Conservation (phyloP, 108 stramenopile species). For the Conticribra guillardii region DNA sequence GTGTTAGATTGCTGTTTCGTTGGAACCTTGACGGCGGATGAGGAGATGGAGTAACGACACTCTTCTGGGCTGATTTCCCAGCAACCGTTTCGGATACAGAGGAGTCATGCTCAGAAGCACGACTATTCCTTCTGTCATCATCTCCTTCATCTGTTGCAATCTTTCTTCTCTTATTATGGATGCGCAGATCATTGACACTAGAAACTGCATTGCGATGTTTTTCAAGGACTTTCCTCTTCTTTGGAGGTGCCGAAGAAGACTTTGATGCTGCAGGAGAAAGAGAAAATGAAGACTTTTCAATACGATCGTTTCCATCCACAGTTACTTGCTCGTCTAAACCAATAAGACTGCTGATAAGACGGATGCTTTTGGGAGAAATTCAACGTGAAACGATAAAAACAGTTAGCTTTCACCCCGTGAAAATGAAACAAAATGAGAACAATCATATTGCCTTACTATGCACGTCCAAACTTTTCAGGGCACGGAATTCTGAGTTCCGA, state of each 20-base stretch:
- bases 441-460: conserved; percentile 26
- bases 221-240: conserved; percentile 17
- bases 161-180: conserved; percentile 36
- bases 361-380: no score
- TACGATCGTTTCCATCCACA: conserved; percentile 45
- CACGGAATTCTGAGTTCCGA: conserved; percentile 43
- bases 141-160: conserved; percentile 15
- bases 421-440: background rate
- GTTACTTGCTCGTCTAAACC: conserved; percentile 63
- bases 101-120: background rate
- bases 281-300: conserved; percentile 40
- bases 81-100: background rate
- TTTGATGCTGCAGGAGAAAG: conserved; percentile 39
- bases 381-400: background rate
- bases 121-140: conserved; percentile 1
- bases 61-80: conserved; percentile 7
- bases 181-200: conserved; percentile 36
- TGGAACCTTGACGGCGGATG: conserved; percentile 22
- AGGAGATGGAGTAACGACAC: conserved; percentile 45
- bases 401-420: no score
- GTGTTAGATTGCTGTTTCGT: background rate
- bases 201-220: conserved; percentile 36
- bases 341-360: conserved; percentile 65
- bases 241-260: conserved; percentile 21
- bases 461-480: conserved; percentile 62